These are phyloP conservation scores for Cucumis cinereus DNA, from an alignment of 306 rosid genomes.

Conservation along the genomic window DNA sequence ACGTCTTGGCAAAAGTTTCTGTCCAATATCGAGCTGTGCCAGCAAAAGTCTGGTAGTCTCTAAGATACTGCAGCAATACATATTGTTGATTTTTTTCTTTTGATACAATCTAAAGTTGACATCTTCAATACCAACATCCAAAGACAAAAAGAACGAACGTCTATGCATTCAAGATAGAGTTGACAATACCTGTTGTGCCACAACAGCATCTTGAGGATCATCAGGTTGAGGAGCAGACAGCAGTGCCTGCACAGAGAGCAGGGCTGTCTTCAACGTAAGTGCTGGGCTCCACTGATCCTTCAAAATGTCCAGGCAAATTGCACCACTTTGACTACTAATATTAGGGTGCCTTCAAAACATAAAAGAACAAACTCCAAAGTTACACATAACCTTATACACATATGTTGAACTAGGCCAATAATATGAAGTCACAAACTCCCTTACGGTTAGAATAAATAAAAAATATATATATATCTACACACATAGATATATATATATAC, in stretches of 20 bases:
- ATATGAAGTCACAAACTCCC: neutral
- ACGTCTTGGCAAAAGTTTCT: constrained; percentile 74
- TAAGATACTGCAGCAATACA: constrained; percentile 60
- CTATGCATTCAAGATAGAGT: neutral
- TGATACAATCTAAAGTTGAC: neutral
- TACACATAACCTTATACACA: neutral
- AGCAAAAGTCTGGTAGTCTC: constrained; percentile 72
- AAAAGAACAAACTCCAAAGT: constrained; percentile 5
- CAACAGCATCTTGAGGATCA: constrained; percentile 99
- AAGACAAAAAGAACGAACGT: constrained; percentile 1
- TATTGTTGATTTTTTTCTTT: neutral
- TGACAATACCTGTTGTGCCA: constrained; percentile 71
- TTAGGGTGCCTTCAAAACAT: constrained; percentile 86
- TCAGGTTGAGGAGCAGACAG: constrained; percentile 97
- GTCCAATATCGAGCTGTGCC: constrained; percentile 96
- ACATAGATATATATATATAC: too few species aligned
- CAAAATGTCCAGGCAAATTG: constrained; percentile 90
- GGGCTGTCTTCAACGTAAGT: constrained; percentile 94
- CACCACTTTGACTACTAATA: constrained; percentile 98
- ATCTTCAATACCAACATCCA: constrained; percentile 1
- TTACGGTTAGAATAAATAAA: neutral
- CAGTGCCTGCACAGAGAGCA: constrained; percentile 90
- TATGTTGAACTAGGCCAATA: neutral
- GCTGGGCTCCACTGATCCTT: constrained; percentile 99
- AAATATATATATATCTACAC: neutral